These are phyloP conservation scores for Didymella exigua DNA, from an alignment of 2,329 filamentous ascomycete species.

Conservation along the genomic window DNA sequence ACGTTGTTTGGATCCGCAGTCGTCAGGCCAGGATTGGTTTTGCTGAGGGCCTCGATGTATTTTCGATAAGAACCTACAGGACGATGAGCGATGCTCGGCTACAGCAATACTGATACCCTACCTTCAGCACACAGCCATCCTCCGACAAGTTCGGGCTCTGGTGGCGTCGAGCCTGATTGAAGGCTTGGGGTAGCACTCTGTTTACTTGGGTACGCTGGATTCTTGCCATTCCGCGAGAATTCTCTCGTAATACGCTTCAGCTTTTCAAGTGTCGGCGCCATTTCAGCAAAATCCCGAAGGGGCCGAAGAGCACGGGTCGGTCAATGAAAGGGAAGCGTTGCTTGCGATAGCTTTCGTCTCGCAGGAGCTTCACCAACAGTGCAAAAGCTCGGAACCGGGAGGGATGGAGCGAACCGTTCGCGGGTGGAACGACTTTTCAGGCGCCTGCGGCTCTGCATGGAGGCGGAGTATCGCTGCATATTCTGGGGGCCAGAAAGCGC, in stretches of 20 bases:
- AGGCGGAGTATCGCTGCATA: constrained; percentile 26
- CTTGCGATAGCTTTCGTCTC: no score
- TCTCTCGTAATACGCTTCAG: no score
- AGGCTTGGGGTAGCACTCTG: constrained; percentile 8
- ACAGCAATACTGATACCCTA: constrained; percentile 2
- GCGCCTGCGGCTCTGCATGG: constrained; percentile 28
- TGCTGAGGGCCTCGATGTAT: constrained; percentile 38
- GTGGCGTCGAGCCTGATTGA: neutral
- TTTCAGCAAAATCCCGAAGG: no score
- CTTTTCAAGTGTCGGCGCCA: no score
- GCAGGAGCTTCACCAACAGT: neutral
- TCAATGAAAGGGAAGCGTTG: no score
- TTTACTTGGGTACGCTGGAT: constrained; percentile 1
- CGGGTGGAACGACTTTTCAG: constrained; percentile 21
- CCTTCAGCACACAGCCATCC: constrained; percentile 39
- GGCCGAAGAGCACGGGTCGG: no score
- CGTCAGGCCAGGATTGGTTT: constrained; percentile 37
- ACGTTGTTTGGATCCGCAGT: constrained; percentile 41
- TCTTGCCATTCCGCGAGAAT: no score
- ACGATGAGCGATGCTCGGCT: constrained; percentile 6
- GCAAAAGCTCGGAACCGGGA: constrained; percentile 6
- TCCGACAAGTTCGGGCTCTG: constrained; percentile 18
- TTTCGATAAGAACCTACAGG: constrained; percentile 33
- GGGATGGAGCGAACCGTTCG: constrained; percentile 15
- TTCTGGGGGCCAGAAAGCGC: constrained; percentile 25